Base-by-base conservation (phyloP, 2,329 filamentous ascomycete species). In the Fusarium bactridioides region DNA sequence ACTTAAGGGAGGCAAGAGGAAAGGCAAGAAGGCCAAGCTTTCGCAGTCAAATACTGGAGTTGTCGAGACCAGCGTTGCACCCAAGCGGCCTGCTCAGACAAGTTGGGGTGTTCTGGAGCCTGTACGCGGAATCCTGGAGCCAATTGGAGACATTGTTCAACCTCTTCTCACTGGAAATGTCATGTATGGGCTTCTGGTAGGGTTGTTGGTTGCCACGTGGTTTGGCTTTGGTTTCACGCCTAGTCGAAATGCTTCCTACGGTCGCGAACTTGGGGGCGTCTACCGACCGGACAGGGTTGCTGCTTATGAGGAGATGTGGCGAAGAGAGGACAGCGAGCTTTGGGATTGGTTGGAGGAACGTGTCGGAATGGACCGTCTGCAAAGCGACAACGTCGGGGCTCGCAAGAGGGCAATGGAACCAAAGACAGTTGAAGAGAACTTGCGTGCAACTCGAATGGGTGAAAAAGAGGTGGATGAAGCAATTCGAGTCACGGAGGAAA, bases 291-390 rank as follows among this genome's bases (percentile, higher is more conserved):
- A 95, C 61, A 89, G 94, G 10, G 83, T 94, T 21, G 90, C 92
- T 5, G 94, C 93, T 1, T 98, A 98, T 79, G 95, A 98, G 74
- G 93, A 97, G 82, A 92, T 98, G 78, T 99, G 95, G 95, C 88
- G 90, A 40, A 86, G 90, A 44, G 94, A 98, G 80, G 95, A 98
- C 79, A 94, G 89, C 73, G 94, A 96, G 76, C 84, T 98, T 15
- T 98, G 95, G 95, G 91, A 93, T 64, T 98, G 95, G 95, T 84
- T 98, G 9, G 95, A 98, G 80, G 93, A 97, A 76, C 88, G 95
- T 23, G 91, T 94, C 4, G 92, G 94, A 5, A 84, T 96, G 79
- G 92, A 94, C 62, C 85, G 84, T 65, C 82, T 88, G 72, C 82
- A 80, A 73, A 69, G 74, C 27, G 86, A 83, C n/a, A 64, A 74